phyloP scores from a whole-genome alignment of 176 grass and related monocot genomes.

The Phyllostachys edulis region DNA sequence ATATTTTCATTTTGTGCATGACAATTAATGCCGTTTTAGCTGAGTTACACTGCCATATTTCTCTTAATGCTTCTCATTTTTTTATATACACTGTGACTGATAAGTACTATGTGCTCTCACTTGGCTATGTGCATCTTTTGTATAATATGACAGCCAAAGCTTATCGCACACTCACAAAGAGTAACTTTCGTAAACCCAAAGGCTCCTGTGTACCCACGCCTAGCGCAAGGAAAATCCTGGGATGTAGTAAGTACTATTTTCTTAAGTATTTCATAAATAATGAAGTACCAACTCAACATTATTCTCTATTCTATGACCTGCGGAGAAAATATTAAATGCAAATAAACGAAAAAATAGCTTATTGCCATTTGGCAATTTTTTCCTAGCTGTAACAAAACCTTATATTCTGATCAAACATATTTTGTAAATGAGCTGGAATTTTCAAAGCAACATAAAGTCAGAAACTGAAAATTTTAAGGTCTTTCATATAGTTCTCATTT shows the following conservation, averaged over 20 bases:
- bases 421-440: not conserved
- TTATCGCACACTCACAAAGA: conserved; percentile 59
- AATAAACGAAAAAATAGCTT: not conserved
- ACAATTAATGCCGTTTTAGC: not conserved
- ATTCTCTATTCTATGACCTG: not conserved
- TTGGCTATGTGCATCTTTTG: not conserved
- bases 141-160: conserved; percentile 60
- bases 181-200: conserved; percentile 77
- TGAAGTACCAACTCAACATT: conserved; percentile 21
- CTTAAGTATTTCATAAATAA: conserved; percentile 15
- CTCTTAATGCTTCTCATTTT: conserved; percentile 12
- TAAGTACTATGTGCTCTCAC: conserved; percentile 26
- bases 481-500: conserved; percentile 4
- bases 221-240: conserved; percentile 88
- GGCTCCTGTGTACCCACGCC: conserved; percentile 76
- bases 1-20: not conserved
- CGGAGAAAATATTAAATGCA: not conserved
- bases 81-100: not conserved
- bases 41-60: not conserved
- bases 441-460: not conserved
- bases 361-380: not conserved
- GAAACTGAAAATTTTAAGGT: not conserved
- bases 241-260: conserved; percentile 66
- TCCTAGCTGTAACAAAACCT: not conserved
- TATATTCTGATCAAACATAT: not conserved